Conservation (phyloP, 139 green algal genomes). For the Yamagishiella unicocca region DNA sequence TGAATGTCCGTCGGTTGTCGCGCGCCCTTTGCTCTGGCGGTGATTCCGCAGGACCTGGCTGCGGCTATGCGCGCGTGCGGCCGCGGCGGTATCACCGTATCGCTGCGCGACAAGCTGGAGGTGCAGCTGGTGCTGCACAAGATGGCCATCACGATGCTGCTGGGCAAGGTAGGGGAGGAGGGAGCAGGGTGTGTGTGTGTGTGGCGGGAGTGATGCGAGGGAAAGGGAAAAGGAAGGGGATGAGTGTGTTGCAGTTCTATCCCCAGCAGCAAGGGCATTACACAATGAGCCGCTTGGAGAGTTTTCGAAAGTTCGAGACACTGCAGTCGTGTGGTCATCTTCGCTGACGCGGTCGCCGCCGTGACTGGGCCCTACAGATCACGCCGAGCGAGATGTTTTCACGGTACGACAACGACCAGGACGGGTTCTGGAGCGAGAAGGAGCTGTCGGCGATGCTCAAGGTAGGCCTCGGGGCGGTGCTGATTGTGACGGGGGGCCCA, state of each 20-base stretch:
- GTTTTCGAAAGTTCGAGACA: no score
- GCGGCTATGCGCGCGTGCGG: slow-evolving; percentile 48
- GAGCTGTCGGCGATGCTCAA: slow-evolving; percentile 65
- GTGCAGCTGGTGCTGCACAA: slow-evolving; percentile 59
- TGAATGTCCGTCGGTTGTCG: no score
- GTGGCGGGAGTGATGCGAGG: no score
- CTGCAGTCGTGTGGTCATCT: no score
- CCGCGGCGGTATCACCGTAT: slow-evolving; percentile 44
- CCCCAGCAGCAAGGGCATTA: no score
- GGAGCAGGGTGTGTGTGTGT: background rate
- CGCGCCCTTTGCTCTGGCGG: background rate
- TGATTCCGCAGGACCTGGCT: slow-evolving; percentile 59
- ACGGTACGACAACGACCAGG: slow-evolving; percentile 49
- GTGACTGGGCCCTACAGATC: background rate
- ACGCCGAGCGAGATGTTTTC: slow-evolving; percentile 55
- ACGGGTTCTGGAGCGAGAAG: slow-evolving; percentile 57
- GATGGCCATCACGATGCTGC: slow-evolving; percentile 56
- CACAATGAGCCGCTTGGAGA: no score
- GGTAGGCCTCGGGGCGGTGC: no score
- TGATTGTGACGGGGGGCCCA: no score
- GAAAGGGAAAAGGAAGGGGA: no score
- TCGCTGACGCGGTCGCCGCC: no score
- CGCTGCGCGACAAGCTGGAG: slow-evolving; percentile 45
- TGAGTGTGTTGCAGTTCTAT: no score
- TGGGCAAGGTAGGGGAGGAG: slow-evolving; percentile 13